phyloP scores from a whole-genome alignment of 768 basidiomycete species.

The Panus rudis region DNA sequence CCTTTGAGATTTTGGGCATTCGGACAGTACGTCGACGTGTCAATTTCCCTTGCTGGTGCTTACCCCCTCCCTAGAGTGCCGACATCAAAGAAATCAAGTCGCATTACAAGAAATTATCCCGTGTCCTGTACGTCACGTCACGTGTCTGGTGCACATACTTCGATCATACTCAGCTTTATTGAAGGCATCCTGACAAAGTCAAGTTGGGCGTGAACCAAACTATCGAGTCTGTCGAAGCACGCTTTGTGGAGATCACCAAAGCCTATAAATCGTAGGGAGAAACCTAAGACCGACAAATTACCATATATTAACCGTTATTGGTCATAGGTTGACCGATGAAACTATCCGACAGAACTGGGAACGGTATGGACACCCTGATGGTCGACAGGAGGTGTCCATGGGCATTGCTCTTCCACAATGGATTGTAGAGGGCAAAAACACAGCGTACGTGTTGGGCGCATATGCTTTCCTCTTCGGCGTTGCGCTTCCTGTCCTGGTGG shows the following conservation, averaged over 20 bases:
- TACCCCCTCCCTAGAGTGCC: constrained; percentile 36
- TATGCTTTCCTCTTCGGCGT: constrained; percentile 89
- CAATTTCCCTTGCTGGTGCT: not conserved
- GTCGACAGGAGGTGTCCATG: constrained; percentile 89
- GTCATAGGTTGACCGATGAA: constrained; percentile 77
- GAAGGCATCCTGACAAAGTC: constrained; percentile 96
- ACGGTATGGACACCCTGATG: constrained; percentile 91
- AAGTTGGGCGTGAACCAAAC: constrained; percentile 77
- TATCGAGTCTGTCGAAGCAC: constrained; percentile 74
- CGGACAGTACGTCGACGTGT: constrained; percentile 40
- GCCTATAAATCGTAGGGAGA: constrained; percentile 95
- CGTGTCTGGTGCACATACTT: not conserved
- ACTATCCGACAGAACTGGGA: constrained; percentile 86
- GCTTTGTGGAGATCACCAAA: constrained; percentile 91
- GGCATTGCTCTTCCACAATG: constrained; percentile 93
- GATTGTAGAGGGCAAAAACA: constrained; percentile 90
- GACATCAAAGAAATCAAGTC: constrained; percentile 92
- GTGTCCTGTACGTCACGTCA: constrained; percentile 57
- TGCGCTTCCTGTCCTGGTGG: constrained; percentile 79
- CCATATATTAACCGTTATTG: not conserved
- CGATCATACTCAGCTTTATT: not conserved
- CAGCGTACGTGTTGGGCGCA: constrained; percentile 79
- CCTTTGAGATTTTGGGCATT: constrained; percentile 90
- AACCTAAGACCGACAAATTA: too few species aligned
- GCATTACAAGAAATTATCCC: constrained; percentile 87